A percentile compares a stretch with the other conserved stretches of the same genome.
phyloP scores from a whole-genome alignment of 495 filamentous ascomycete genomes.

The Schizothecium vesticola region DNA sequence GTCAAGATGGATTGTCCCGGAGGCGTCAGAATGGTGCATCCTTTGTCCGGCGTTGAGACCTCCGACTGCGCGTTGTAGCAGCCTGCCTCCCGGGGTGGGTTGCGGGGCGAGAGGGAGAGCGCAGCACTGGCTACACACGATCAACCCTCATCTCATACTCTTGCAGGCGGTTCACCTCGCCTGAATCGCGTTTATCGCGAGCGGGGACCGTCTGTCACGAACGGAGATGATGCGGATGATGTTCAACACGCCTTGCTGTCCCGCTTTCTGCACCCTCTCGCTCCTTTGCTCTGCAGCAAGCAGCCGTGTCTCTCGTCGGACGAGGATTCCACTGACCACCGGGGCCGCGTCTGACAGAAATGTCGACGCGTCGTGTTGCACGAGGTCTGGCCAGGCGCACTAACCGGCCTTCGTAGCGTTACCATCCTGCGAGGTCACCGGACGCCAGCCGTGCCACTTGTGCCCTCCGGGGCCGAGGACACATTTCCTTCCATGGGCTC shows the following conservation, averaged over 20 bases:
- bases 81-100: slow-evolving; percentile 8
- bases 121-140: slow-evolving; percentile 38
- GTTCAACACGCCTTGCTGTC: slow-evolving; percentile 26
- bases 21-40: slow-evolving; percentile 29
- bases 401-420: slow-evolving; percentile 58
- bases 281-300: slow-evolving; percentile 7
- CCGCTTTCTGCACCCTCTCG: slow-evolving; percentile 31
- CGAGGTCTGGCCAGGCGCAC: slow-evolving; percentile 64
- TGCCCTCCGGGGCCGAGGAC: slow-evolving; percentile 25
- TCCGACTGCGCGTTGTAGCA: slow-evolving; percentile 28
- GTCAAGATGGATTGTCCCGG: slow-evolving; percentile 45
- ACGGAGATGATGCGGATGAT: slow-evolving; percentile 35
- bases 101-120: slow-evolving; percentile 34
- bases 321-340: slow-evolving; percentile 25
- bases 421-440: slow-evolving; percentile 46
- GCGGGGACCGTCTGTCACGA: slow-evolving; percentile 35
- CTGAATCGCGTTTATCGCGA: slow-evolving; percentile 38
- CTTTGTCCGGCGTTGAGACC: slow-evolving; percentile 8
- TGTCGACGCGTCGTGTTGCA: slow-evolving; percentile 34
- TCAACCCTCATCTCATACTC: slow-evolving; percentile 25
- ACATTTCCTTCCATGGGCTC: slow-evolving; percentile 33
- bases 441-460: slow-evolving; percentile 53
- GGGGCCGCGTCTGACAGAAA: slow-evolving; percentile 40
- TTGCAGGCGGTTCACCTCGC: slow-evolving; percentile 33
- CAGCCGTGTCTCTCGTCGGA: slow-evolving; percentile 25